phyloP scores from a whole-genome alignment of 768 basidiomycete genomes.

The Tulasnella sp. region DNA sequence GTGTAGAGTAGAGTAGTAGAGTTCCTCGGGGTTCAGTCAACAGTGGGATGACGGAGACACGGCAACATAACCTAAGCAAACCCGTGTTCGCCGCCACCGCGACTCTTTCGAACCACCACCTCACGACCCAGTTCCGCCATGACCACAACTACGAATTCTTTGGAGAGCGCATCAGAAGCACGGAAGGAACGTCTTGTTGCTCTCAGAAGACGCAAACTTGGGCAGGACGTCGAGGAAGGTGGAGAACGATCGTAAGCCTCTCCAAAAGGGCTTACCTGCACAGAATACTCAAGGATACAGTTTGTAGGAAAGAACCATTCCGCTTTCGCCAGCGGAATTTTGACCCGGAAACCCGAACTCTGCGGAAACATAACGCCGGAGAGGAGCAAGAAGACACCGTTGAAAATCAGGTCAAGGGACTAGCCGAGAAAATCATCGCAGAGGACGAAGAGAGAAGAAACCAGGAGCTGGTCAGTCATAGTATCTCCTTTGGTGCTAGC shows the following conservation, averaged over 20 bases:
- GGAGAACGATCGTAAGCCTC: slow-evolving; percentile 39
- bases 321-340: slow-evolving; percentile 75
- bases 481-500: background rate
- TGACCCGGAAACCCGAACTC: slow-evolving; percentile 82
- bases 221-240: slow-evolving; percentile 48
- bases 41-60: slow-evolving; percentile 16
- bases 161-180: slow-evolving; percentile 76
- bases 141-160: slow-evolving; percentile 50
- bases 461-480: slow-evolving; percentile 76
- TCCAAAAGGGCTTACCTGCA: background rate
- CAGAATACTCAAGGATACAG: slow-evolving; percentile 45
- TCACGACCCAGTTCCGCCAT: background rate
- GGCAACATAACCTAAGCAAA: background rate
- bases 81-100: slow-evolving; percentile 15
- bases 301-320: slow-evolving; percentile 22
- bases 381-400: slow-evolving; percentile 79
- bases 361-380: slow-evolving; percentile 62
- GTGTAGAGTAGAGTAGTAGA: slow-evolving; percentile 12
- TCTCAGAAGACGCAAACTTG: slow-evolving; percentile 71
- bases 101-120: slow-evolving; percentile 20
- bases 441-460: slow-evolving; percentile 85
- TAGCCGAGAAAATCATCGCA: slow-evolving; percentile 80
- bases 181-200: slow-evolving; percentile 82
- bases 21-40: slow-evolving; percentile 10
- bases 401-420: slow-evolving; percentile 79